These are phyloP conservation scores for Brettanomyces sp. DNA, from an alignment of 805 yeast genomes.

Conservation along the genomic window DNA sequence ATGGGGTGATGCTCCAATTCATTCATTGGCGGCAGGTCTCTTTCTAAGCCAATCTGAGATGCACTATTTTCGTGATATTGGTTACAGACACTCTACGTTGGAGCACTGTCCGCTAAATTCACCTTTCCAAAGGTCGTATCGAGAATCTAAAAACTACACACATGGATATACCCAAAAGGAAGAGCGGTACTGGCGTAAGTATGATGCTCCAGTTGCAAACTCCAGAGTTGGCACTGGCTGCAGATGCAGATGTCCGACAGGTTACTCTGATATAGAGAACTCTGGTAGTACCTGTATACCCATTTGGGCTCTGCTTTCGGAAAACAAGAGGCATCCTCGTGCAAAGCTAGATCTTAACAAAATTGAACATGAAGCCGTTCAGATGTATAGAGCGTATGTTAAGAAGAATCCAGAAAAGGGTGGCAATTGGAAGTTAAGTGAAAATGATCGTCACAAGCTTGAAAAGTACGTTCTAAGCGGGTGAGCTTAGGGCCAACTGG, in stretches of 20 bases:
- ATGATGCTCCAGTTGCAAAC: constrained; percentile 14
- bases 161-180: constrained; percentile 23
- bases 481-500: no score
- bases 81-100: constrained; percentile 73
- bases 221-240: constrained; percentile 81
- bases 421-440: constrained; percentile 18
- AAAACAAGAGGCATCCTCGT: constrained; percentile 15
- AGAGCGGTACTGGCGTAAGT: constrained; percentile 28
- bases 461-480: constrained; percentile 1
- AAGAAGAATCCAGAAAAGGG: constrained; percentile 13
- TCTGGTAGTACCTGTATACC: constrained; percentile 40
- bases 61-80: constrained; percentile 89
- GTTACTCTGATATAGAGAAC: constrained; percentile 48
- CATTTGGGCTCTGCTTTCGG: constrained; percentile 34
- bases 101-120: constrained; percentile 78
- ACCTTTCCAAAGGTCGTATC: constrained; percentile 39
- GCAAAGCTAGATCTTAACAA: constrained; percentile 20
- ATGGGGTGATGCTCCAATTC: constrained; percentile 98
- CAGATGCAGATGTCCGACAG: constrained; percentile 67
- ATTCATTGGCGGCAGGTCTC: constrained; percentile 78
- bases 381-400: constrained; percentile 16
- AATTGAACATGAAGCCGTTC: constrained; percentile 17
- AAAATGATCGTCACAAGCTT: constrained; percentile 11
- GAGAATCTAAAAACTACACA: constrained; percentile 25
- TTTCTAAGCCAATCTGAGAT: constrained; percentile 58